phyloP scores from a whole-genome alignment of 176 grass and related monocot species.

The Juncus inflexus region DNA sequence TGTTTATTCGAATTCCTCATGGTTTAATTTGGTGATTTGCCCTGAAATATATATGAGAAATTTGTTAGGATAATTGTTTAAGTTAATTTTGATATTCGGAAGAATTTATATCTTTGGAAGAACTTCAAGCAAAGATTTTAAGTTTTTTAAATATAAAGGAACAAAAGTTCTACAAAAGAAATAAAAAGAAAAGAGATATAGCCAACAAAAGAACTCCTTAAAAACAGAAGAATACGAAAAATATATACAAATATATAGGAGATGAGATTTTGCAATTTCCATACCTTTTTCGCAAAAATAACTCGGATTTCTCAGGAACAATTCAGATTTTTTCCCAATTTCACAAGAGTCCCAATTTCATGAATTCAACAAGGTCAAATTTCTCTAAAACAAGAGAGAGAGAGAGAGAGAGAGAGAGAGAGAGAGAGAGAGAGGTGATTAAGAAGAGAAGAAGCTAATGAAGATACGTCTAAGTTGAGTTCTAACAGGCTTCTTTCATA shows the following conservation, averaged over 20 bases:
- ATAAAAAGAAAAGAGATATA: not conserved
- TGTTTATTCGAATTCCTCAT: not conserved
- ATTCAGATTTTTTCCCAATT: not conserved
- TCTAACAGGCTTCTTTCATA: not conserved
- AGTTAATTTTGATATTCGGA: too few species aligned
- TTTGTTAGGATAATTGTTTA: not conserved
- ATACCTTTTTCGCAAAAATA: conserved; percentile 6
- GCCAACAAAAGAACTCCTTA: not conserved
- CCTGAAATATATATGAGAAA: conserved; percentile 3
- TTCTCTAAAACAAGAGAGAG: too few species aligned
- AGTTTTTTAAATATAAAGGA: not conserved
- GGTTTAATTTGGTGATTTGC: too few species aligned
- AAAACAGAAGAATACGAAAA: not conserved
- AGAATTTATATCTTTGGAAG: too few species aligned
- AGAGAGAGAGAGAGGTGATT: not conserved
- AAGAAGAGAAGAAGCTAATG: conserved; percentile 1
- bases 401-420: conserved; percentile 11
- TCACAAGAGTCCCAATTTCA: not conserved
- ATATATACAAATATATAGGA: not conserved
- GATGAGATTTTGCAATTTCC: not conserved
- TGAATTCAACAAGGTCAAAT: not conserved
- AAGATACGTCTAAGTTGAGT: not conserved
- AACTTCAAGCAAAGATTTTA: not conserved
- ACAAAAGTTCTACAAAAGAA: not conserved
- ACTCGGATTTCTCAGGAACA: too few species aligned